Percentiles rank a stretch among this genome's conserved stretches.
phyloP scores from a whole-genome alignment of 73 alveolate genomes.

The Paramecium biaurelia region DNA sequence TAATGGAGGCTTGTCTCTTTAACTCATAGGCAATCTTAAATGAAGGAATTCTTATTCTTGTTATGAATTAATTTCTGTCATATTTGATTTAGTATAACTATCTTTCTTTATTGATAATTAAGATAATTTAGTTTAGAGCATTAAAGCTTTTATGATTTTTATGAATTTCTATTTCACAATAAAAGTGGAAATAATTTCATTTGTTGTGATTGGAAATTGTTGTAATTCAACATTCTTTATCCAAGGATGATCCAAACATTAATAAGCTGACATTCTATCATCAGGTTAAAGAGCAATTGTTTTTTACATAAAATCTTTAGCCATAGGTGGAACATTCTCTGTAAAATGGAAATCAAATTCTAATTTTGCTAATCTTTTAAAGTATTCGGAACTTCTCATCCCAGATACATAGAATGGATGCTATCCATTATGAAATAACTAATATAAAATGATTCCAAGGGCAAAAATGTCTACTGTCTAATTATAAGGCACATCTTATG shows the following conservation, averaged over 20 bases:
- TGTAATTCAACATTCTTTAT: background rate
- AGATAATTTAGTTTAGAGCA: background rate
- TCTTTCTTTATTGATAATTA: background rate
- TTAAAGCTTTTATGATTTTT: background rate
- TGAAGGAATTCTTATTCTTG: background rate
- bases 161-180: background rate
- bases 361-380: background rate
- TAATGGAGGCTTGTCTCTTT: background rate
- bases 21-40: background rate
- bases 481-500: background rate
- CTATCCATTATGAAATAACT: background rate
- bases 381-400: background rate
- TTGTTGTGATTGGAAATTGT: background rate
- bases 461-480: conserved; percentile 13
- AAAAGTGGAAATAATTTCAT: conserved; percentile 8
- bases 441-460: background rate
- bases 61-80: background rate
- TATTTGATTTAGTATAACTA: background rate
- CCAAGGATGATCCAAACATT: conserved; percentile 36
- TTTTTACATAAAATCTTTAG: conserved; percentile 3
- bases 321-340: background rate
- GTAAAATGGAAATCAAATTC: background rate
- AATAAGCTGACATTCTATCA: conserved; percentile 31
- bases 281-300: background rate
- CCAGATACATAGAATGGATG: background rate